Evolutionary conservation across 768 basidiomycete genomes (phyloP).

Genomic region (Russula lepida): DNA sequence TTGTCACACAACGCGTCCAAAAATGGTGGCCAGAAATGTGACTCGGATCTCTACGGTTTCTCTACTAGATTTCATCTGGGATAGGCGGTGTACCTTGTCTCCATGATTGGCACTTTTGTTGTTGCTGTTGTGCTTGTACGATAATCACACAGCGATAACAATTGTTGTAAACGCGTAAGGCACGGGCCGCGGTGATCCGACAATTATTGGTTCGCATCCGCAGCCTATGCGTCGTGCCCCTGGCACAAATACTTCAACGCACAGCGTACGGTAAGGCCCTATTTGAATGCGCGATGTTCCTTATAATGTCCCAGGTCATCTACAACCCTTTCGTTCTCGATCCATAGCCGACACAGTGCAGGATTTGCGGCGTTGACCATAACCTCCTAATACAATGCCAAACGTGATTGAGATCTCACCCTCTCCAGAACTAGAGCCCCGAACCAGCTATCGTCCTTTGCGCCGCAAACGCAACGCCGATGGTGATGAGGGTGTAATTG

Average conservation of each 20-base stretch:
- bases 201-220: too few relatives aligned
- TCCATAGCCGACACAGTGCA: not conserved
- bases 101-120: not conserved
- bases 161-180: not conserved
- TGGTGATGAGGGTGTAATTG: slow-evolving; percentile 33
- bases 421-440: slow-evolving; percentile 10
- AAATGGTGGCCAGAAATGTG: too few relatives aligned
- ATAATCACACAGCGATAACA: not conserved
- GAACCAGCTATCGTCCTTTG: slow-evolving; percentile 2
- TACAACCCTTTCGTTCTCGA: not conserved
- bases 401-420: slow-evolving; percentile 19
- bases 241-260: not conserved
- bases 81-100: not conserved
- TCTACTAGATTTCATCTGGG: not conserved
- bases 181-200: not conserved
- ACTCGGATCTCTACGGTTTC: not conserved
- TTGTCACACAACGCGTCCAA: not conserved
- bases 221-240: not conserved
- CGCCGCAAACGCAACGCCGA: slow-evolving; percentile 15
- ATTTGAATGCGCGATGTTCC: not conserved
- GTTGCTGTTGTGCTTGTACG: not conserved
- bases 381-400: slow-evolving; percentile 1
- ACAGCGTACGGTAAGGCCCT: not conserved
- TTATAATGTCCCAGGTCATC: not conserved
- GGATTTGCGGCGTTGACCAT: not conserved